phyloP scores from a whole-genome alignment of 371 early-diverging fungal genomes.

The Mucor plumbeus region DNA sequence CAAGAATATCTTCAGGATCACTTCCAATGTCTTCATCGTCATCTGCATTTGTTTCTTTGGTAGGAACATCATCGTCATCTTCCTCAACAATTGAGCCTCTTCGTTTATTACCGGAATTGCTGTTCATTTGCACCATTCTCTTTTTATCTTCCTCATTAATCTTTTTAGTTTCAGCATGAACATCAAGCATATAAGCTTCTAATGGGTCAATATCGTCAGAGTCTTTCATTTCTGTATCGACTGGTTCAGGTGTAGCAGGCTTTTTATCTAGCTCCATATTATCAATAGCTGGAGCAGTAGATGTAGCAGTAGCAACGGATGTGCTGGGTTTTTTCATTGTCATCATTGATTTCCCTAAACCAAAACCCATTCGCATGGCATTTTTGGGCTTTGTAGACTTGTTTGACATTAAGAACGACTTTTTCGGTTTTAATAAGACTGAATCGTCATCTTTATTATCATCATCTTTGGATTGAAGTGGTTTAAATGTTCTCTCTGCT shows the following conservation, averaged over 20 bases:
- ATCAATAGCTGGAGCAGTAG: neutral
- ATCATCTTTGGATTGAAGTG: conserved; percentile 36
- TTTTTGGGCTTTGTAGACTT: conserved; percentile 35
- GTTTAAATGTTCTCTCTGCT: conserved; percentile 41
- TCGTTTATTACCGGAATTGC: conserved; percentile 17
- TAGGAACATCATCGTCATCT: conserved; percentile 16
- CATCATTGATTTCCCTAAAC: conserved; percentile 27
- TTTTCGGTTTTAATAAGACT: conserved; percentile 27
- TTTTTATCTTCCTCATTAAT: conserved; percentile 71
- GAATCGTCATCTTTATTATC: conserved; percentile 23
- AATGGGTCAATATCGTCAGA: conserved; percentile 68
- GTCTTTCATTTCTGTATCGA: conserved; percentile 26
- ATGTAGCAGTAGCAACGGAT: neutral
- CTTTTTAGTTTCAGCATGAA: conserved; percentile 74
- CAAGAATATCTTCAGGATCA: conserved; percentile 80
- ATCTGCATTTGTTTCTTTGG: conserved; percentile 21
- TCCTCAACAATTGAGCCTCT: conserved; percentile 20
- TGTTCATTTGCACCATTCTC: conserved; percentile 32
- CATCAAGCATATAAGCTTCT: conserved; percentile 88
- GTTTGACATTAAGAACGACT: conserved; percentile 22
- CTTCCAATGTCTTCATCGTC: conserved; percentile 58
- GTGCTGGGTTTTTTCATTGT: conserved; percentile 21
- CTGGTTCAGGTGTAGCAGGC: conserved; percentile 4
- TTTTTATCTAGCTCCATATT: conserved; percentile 3
- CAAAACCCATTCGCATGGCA: conserved; percentile 50